Base-by-base conservation (phyloP, 805 yeast genomes). In the Candida yuanshanica region DNA sequence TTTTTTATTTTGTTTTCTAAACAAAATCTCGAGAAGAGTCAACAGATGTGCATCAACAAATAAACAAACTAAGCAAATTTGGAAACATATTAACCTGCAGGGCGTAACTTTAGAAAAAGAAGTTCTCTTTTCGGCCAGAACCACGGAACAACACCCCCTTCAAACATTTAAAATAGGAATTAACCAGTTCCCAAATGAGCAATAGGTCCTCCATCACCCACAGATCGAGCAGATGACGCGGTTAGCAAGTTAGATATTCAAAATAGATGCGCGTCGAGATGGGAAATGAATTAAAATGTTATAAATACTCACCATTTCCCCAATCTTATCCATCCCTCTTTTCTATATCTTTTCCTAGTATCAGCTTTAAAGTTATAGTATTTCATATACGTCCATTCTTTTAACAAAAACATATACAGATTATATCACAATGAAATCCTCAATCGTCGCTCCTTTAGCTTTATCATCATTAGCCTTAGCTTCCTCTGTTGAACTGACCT, bases 401-500 rank as follows among this genome's bases (percentile, higher is more conserved):
- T 46, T 38, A 38, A 22, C n/a, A n/a, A n/a, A n/a, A n/a, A 36
- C 10, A 20, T 22, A 32, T 20, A 38, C 18, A 37, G 14, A 8
- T 4, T 33, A 39, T 21, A 36, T 26, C 33, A 50, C 46, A 50
- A 56, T 55, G 60, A 50, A 51, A 55, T 55, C 50, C 53, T 35
- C 49, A 29, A 42, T 46, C 35, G 16, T 45, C 22, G 52, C 60
- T 24, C 44, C 57, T 41, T 35, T 51, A 35, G 50, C 51, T 20
- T 41, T 54, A 25, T 47, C 59, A 29, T 35, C 57, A 21, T 35
- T 49, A 9, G 59, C 53, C 38, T 20, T 49, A 13, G 58, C 58
- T 33, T 41, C 48, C 37, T 33, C 49, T 13, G 44, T 51, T 27
- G 51, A 52, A 43, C 35, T 47, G 38, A 55, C 59, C 27, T 52